Percentiles rank a stretch among this genome's conserved stretches.
Evolutionary conservation across 176 grass and related monocot species (phyloP).

Genomic region (Oropetium thomaeum): DNA sequence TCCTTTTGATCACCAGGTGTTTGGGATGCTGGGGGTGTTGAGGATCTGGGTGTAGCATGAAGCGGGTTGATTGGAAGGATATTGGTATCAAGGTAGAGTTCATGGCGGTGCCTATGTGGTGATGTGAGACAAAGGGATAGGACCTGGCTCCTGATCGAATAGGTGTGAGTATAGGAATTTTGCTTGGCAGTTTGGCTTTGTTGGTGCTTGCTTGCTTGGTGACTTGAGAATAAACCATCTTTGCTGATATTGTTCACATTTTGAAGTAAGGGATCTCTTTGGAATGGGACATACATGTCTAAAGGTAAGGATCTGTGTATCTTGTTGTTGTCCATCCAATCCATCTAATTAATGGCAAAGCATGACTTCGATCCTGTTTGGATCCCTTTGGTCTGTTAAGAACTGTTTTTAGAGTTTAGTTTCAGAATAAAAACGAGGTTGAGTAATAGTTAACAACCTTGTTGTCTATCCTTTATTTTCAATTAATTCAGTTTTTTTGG

Average conservation of each 20-base stretch:
- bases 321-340: no score
- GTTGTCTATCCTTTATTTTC: no score
- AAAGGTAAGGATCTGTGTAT: conserved; percentile 1
- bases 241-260: background rate
- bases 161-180: background rate
- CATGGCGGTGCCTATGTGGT: conserved; percentile 31
- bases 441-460: no score
- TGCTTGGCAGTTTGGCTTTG: conserved; percentile 8
- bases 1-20: conserved; percentile 10
- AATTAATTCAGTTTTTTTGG: no score
- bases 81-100: conserved; percentile 28
- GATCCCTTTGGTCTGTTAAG: no score
- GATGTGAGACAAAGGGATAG: conserved; percentile 1
- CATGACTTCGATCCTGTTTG: no score
- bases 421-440: no score
- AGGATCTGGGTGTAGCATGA: conserved; percentile 11
- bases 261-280: conserved; percentile 35
- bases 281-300: background rate
- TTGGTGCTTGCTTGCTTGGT: background rate
- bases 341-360: no score
- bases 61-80: conserved; percentile 17
- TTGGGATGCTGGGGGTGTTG: background rate
- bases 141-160: conserved; percentile 2
- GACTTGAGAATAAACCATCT: background rate
- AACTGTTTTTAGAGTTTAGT: no score